Evolutionary conservation across 1,284 basidiomycete species (phyloP).

Genomic region (Pyrrhoderma noxium): DNA sequence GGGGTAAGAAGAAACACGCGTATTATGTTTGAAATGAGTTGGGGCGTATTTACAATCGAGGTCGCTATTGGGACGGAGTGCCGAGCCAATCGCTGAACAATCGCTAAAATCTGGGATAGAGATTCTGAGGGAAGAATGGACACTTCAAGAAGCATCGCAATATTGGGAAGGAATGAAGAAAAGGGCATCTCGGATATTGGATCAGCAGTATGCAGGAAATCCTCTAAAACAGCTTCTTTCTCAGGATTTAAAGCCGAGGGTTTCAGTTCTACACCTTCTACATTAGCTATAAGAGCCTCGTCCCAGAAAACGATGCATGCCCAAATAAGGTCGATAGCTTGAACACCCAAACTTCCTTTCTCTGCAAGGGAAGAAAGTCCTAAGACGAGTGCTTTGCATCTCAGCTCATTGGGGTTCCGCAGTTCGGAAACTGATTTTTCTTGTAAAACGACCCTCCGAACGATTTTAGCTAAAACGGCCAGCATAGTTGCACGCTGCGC

Average conservation of each 20-base stretch:
- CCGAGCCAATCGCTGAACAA: conserved; percentile 56
- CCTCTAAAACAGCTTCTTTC: conserved; percentile 4
- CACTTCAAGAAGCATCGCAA: conserved; percentile 33
- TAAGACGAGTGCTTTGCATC: conserved; percentile 53
- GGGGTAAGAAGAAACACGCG: conserved; percentile 50
- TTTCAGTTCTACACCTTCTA: conserved; percentile 46
- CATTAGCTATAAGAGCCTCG: conserved; percentile 26
- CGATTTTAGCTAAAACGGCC: conserved; percentile 60
- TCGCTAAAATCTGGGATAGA: conserved; percentile 50
- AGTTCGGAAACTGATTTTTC: conserved; percentile 34
- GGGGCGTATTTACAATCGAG: conserved; percentile 44
- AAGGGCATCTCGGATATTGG: conserved; percentile 43
- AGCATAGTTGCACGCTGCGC: conserved; percentile 83
- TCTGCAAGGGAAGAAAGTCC: conserved; percentile 59
- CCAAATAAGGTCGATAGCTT: conserved; percentile 66
- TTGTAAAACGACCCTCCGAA: conserved; percentile 33
- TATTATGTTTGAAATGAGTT: conserved; percentile 48
- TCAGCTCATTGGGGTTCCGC: conserved; percentile 28
- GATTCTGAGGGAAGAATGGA: conserved; percentile 42
- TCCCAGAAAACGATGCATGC: conserved; percentile 61
- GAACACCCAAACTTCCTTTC: conserved; percentile 58
- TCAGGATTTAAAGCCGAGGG: conserved; percentile 23
- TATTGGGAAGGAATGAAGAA: conserved; percentile 47
- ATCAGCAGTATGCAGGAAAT: conserved; percentile 19
- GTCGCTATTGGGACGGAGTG: conserved; percentile 50